Evolutionary conservation across 306 rosid species (phyloP).

Genomic region (Clitoria ternatea): DNA sequence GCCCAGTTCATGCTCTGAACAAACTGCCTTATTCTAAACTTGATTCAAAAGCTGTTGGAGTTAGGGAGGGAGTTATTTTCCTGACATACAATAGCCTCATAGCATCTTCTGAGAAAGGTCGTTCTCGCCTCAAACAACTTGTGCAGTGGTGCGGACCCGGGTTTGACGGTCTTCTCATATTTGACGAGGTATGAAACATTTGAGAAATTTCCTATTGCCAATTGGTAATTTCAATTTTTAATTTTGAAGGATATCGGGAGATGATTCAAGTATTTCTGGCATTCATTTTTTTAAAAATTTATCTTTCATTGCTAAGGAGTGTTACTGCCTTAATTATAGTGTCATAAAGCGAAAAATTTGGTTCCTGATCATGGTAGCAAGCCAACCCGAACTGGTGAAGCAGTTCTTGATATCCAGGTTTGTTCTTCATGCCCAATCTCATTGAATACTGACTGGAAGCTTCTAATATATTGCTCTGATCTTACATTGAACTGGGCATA

Average conservation of each 20-base stretch:
- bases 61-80: conserved; percentile 93
- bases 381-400: conserved; percentile 99
- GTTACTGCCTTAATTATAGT: conserved; percentile 80
- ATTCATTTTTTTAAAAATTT: conserved; percentile 38
- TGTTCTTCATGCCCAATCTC: conserved; percentile 24
- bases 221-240: background rate
- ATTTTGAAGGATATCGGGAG: conserved; percentile 2
- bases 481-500: conserved; percentile 13
- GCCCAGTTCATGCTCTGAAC: conserved; percentile 97
- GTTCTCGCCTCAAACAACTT: conserved; percentile 91
- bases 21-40: conserved; percentile 98
- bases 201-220: conserved; percentile 23
- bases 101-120: conserved; percentile 96
- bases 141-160: conserved; percentile 93
- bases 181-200: conserved; percentile 67
- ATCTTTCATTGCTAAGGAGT: conserved; percentile 42
- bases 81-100: conserved; percentile 93
- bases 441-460: background rate
- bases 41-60: conserved; percentile 90
- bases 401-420: conserved; percentile 96
- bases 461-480: background rate
- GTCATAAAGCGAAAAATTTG: conserved; percentile 98
- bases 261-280: conserved; percentile 12
- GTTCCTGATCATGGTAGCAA: conserved; percentile 98
- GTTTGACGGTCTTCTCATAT: conserved; percentile 78